These are phyloP conservation scores for Cladophialophora carrionii DNA, from an alignment of 2,329 filamentous ascomycete genomes.

Conservation along the genomic window DNA sequence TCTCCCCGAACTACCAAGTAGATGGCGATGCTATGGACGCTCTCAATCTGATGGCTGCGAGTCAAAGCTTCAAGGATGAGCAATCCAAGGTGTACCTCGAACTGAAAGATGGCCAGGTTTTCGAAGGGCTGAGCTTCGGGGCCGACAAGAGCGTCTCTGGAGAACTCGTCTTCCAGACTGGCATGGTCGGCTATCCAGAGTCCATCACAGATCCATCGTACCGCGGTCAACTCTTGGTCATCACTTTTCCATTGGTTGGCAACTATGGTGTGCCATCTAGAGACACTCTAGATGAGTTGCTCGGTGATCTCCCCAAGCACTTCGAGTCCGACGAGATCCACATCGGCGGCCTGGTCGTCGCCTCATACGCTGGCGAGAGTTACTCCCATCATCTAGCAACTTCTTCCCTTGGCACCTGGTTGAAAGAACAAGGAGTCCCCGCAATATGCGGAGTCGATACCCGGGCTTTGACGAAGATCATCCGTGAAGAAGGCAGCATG, in stretches of 20 bases:
- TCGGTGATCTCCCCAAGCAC: conserved; percentile 83
- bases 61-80: conserved; percentile 56
- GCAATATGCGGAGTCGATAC: conserved; percentile 97
- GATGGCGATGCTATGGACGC: conserved; percentile 38
- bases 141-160: conserved; percentile 91
- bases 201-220: conserved; percentile 87
- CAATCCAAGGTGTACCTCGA: conserved; percentile 80
- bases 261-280: conserved; percentile 96
- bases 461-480: conserved; percentile 87
- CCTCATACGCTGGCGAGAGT: conserved; percentile 90
- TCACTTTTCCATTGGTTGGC: conserved; percentile 92
- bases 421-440: conserved; percentile 92
- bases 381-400: conserved; percentile 92
- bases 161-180: conserved; percentile 98
- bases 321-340: conserved; percentile 94
- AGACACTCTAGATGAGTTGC: conserved; percentile 79
- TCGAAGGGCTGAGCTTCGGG: conserved; percentile 95
- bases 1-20: conserved; percentile 18
- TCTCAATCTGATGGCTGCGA: conserved; percentile 62
- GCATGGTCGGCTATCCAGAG: conserved; percentile 98
- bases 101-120: conserved; percentile 86
- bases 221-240: conserved; percentile 91
- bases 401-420: conserved; percentile 89
- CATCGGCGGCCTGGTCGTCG: conserved; percentile 85
- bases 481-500: conserved; percentile 94